phyloP scores from a whole-genome alignment of 371 early-diverging fungal species.

The Rhizopus arrhizus region DNA sequence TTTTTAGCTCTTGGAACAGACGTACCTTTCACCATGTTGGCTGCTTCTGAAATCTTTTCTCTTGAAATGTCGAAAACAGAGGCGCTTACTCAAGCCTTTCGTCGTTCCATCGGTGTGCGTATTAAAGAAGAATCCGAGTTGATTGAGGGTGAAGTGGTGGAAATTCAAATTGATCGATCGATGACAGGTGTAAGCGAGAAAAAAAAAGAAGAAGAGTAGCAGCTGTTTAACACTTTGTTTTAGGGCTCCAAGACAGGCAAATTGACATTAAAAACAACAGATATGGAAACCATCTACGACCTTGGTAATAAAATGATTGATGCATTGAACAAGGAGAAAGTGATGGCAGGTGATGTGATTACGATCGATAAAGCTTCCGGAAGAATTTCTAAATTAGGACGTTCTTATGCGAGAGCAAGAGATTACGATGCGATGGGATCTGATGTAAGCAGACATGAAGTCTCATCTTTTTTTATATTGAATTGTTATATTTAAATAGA shows the following conservation, averaged over 20 bases:
- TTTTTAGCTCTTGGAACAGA: slow-evolving; percentile 81
- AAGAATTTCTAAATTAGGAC: slow-evolving; percentile 94
- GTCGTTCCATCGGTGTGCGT: slow-evolving; percentile 94
- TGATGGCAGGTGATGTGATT: slow-evolving; percentile 97
- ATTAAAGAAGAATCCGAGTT: slow-evolving; percentile 98
- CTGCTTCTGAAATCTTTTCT: slow-evolving; percentile 97
- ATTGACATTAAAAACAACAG: slow-evolving; percentile 97
- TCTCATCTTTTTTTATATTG: too few relatives aligned
- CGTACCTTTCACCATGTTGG: slow-evolving; percentile 95
- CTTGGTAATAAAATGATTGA: slow-evolving; percentile 98
- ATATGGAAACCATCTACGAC: slow-evolving; percentile 99
- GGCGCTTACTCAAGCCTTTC: slow-evolving; percentile 96
- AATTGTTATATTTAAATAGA: slow-evolving; percentile 42
- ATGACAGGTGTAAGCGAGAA: slow-evolving; percentile 77
- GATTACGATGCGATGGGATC: slow-evolving; percentile 98
- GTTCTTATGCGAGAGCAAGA: slow-evolving; percentile 90
- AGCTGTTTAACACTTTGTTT: neutral
- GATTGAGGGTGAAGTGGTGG: slow-evolving; percentile 99
- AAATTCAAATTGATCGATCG: slow-evolving; percentile 95
- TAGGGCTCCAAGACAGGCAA: slow-evolving; percentile 93
- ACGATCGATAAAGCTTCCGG: slow-evolving; percentile 99
- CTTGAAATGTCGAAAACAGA: slow-evolving; percentile 99
- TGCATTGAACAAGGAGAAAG: slow-evolving; percentile 95
- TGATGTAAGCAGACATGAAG: slow-evolving; percentile 60
- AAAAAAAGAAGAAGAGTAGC: too few relatives aligned